Percentiles rank a stretch among this genome's conserved stretches.
Conservation (phyloP, 225 moss, liverwort and hornwort species). For the Anthoceros angustus region DNA sequence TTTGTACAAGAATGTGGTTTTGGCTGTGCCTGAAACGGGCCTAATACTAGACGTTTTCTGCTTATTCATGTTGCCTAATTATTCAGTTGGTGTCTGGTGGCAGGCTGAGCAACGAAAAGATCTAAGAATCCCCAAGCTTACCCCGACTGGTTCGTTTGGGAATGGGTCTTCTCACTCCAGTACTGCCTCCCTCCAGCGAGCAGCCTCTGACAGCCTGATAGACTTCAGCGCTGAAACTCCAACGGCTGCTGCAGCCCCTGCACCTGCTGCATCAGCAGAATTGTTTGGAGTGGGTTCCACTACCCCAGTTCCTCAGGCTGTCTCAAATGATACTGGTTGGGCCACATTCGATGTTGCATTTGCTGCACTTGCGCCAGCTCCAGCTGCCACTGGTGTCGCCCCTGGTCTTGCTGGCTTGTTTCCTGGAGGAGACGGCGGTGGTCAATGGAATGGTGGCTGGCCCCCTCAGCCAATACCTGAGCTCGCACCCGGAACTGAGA, state of each 20-base stretch:
- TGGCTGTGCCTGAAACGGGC: background rate
- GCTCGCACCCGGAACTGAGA: background rate
- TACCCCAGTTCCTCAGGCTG: constrained; percentile 12
- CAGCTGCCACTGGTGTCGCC: background rate
- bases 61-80: background rate
- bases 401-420: background rate
- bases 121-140: constrained; percentile 33
- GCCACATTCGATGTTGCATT: constrained; percentile 27
- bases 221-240: constrained; percentile 58
- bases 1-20: background rate
- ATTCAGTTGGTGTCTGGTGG: constrained; percentile 5
- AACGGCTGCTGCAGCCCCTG: constrained; percentile 12
- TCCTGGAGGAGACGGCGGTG: background rate
- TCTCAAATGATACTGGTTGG: constrained; percentile 20
- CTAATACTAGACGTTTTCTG: background rate
- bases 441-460: background rate
- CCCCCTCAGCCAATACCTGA: background rate
- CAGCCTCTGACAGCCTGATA: constrained; percentile 62
- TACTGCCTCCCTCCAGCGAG: constrained; percentile 31
- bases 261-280: constrained; percentile 15
- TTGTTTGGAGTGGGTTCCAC: constrained; percentile 20
- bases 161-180: constrained; percentile 18
- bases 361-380: background rate
- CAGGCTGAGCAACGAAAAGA: constrained; percentile 65
- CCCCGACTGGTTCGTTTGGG: constrained; percentile 28